Base-by-base conservation (phyloP, 2,329 filamentous ascomycete genomes). In the Colletotrichum euphorbiae region DNA sequence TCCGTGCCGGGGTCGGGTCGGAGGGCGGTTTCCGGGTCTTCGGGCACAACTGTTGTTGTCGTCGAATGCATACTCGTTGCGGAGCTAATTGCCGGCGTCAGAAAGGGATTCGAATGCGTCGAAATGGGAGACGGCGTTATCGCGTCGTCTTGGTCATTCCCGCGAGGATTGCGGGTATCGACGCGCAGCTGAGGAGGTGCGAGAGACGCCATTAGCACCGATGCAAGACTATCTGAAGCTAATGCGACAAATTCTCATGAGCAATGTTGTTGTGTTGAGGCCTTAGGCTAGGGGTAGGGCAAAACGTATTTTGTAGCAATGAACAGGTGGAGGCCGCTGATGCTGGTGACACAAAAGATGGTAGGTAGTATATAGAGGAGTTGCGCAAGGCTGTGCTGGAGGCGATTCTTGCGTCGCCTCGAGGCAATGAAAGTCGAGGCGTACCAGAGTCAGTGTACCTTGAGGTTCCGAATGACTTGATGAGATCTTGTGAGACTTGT, bases 1-100 rank as follows among this genome's bases (percentile, higher is more conserved):
- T 93, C 91, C 0, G 88, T 90, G 4, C 90, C 90, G 4, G 90
- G 90, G 76, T 93, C 91, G 0, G 91, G 89, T 51, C 81, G 83
- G 8, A 93, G 80, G 4, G 89, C 89, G 60, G 90, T 55, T 69
- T 88, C 81, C 7, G 69, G 59, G 33, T 75, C 75, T 15, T 74
- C 70, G 36, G 64, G 63, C 17, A 71, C 52, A 31, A 55, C 51
- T 17, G 67, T 68, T 15, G 52, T 68, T 8, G 52, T 50, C 48
- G 61, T 65, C 3, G 69, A 71, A 50, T 60, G 69, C 61, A 71
- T 70, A 24, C 69, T 71, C 43, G 69, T 52, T 19, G 69, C 67
- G 15, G 66, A 55, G 66, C 66, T 69, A 52, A 71, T 54, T 19
- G 69, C 69, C n/a, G 74, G 73, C 3, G 73, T 75, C 38, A 74